Evolutionary conservation across 2,329 filamentous ascomycete genomes (phyloP).

Genomic region (Lachnum nothofagi): DNA sequence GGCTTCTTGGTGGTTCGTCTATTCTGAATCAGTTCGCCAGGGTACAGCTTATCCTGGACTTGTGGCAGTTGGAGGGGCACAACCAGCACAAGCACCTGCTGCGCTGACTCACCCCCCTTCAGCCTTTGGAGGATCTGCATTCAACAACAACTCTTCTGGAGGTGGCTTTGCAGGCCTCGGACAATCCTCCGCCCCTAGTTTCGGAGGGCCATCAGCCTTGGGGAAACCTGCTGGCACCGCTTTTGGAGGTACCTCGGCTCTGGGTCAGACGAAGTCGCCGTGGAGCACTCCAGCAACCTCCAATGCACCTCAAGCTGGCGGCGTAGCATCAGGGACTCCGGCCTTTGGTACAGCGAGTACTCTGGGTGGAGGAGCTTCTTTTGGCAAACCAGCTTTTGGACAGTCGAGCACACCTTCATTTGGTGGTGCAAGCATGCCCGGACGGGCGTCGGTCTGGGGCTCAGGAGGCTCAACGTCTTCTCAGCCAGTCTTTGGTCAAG

Average conservation of each 20-base stretch:
- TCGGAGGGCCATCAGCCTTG: constrained; percentile 33
- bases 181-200: constrained; percentile 33
- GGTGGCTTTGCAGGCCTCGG: constrained; percentile 27
- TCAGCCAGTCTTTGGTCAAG: constrained; percentile 49
- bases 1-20: constrained; percentile 85
- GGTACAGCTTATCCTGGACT: constrained; percentile 71
- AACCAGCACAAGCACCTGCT: constrained; percentile 23
- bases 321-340: constrained; percentile 47
- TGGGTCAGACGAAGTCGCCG: constrained; percentile 49
- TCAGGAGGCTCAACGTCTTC: constrained; percentile 31
- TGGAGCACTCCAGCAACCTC: constrained; percentile 41
- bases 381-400: constrained; percentile 25
- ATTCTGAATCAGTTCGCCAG: constrained; percentile 75
- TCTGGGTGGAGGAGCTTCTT: constrained; percentile 4
- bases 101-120: constrained; percentile 2
- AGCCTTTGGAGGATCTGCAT: constrained; percentile 8
- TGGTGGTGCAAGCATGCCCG: constrained; percentile 37
- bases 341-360: constrained; percentile 37
- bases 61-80: constrained; percentile 36
- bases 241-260: constrained; percentile 35
- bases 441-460: constrained; percentile 53
- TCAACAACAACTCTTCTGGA: constrained; percentile 6
- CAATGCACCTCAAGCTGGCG: constrained; percentile 31
- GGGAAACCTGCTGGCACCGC: constrained; percentile 27
- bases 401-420: constrained; percentile 13